Conservation (phyloP, 2,329 filamentous ascomycete species). For the Colletotrichum sp. region DNA sequence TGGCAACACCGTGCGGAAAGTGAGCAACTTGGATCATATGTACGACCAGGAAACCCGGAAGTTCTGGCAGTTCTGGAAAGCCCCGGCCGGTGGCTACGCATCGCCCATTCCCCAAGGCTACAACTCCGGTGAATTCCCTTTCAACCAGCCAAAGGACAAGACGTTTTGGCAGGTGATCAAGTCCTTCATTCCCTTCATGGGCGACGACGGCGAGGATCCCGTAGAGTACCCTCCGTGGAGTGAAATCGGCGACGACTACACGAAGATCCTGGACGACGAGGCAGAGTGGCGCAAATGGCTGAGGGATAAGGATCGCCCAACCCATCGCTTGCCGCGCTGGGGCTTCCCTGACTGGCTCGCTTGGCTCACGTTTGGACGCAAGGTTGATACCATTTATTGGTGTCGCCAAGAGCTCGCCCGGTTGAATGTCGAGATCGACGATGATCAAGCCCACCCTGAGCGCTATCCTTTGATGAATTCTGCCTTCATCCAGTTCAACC, state of each 20-base stretch:
- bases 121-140: slow-evolving; percentile 49
- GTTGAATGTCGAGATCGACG: slow-evolving; percentile 89
- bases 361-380: slow-evolving; percentile 81
- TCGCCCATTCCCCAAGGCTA: slow-evolving; percentile 65
- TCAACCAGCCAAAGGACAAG: slow-evolving; percentile 45
- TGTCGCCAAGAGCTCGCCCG: slow-evolving; percentile 86
- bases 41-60: slow-evolving; percentile 47
- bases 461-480: slow-evolving; percentile 93
- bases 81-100: slow-evolving; percentile 63
- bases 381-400: slow-evolving; percentile 94
- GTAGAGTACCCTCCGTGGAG: slow-evolving; percentile 69
- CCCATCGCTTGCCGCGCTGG: slow-evolving; percentile 74
- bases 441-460: slow-evolving; percentile 85
- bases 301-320: slow-evolving; percentile 81
- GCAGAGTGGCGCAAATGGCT: slow-evolving; percentile 84
- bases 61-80: slow-evolving; percentile 72
- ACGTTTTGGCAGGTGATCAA: slow-evolving; percentile 58
- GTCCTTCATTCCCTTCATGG: slow-evolving; percentile 52
- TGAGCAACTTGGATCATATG: slow-evolving; percentile 54
- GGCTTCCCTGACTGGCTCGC: slow-evolving; percentile 70
- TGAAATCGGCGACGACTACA: slow-evolving; percentile 55
- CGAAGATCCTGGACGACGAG: slow-evolving; percentile 59
- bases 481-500: slow-evolving; percentile 98
- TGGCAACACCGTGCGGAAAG: slow-evolving; percentile 59
- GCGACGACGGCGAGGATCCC: slow-evolving; percentile 40